Base-by-base conservation (phyloP, 768 basidiomycete species). In the Boletus rubescentipes region DNA sequence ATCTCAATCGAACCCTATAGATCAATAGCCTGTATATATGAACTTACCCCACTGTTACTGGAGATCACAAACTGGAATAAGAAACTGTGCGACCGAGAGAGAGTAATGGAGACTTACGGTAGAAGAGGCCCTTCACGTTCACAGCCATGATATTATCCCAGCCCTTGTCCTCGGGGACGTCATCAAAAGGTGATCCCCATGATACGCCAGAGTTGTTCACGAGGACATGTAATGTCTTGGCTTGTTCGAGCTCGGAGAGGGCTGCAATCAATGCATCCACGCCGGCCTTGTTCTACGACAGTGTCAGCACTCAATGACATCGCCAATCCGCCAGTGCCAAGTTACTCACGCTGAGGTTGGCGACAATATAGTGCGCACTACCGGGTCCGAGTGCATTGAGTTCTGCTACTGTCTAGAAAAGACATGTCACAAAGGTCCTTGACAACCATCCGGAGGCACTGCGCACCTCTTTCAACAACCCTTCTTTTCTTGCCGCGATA, bases 41-140 rank as follows among this genome's bases (percentile, higher is more conserved):
- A 38, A 63, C 61, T 55, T 49, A 77, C 75, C 75, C 76, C 10
- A 64, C 67, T 16, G 79, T 79, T 60, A 81, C 80, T 82, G 46
- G 15, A 20, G 12, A n/a, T 40, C 20, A 31, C 20, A 23, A 14
- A 45, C 53, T 9, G 44, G 31, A n/a, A 58, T 40, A 14, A 35
- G 44, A 32, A 4, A 14, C 9, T 11, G 23, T 14, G 8, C 9
- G n/a, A 18, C 4, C 8, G 16, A 38, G 29, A 6, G 42, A 34
- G 36, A 8, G 26, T n/a, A 7, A 20, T 5, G 20, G 12, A 9
- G 3, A 68, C 85, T 55, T 57, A 91, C 89, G 77, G 72, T 92
- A 94, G 62, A 90, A 93, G 39, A 89, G 76, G 54, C 84, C 84
- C 74, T 93, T 94, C 47, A 94, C 90, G 64, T 94, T 94, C 35